phyloP scores from a whole-genome alignment of 805 yeast genomes.

The Wickerhamomyces rabaulensis region DNA sequence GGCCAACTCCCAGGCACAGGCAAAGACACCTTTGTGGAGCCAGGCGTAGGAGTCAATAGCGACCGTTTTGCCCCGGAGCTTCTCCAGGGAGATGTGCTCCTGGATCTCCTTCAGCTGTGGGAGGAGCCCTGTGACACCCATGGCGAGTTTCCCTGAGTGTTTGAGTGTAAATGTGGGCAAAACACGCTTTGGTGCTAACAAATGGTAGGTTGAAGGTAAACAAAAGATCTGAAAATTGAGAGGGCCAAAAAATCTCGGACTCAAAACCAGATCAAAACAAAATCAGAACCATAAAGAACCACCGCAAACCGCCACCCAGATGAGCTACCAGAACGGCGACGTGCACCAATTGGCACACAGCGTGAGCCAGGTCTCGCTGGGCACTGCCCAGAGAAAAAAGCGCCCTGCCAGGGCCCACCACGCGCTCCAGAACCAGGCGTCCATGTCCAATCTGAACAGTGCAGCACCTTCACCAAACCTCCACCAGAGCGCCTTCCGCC shows the following conservation, averaged over 20 bases:
- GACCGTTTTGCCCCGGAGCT: constrained; percentile 65
- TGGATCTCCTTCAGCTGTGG: constrained; percentile 77
- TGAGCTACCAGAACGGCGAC: background rate
- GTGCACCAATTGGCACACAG: background rate
- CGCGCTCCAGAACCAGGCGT: background rate
- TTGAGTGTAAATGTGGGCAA: background rate
- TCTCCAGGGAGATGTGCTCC: constrained; percentile 47
- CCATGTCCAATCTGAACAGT: background rate
- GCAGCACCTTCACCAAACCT: background rate
- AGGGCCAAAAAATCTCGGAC: background rate
- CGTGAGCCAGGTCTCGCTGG: background rate
- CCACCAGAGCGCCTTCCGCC: background rate
- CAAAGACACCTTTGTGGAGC: constrained; percentile 82
- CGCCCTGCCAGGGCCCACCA: background rate
- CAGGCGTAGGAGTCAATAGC: constrained; percentile 98
- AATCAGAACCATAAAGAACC: background rate
- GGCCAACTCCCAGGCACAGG: constrained; percentile 82
- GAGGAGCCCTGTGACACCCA: constrained; percentile 84
- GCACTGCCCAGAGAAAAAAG: background rate
- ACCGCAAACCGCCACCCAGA: background rate
- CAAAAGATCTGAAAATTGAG: background rate
- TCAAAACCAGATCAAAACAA: background rate
- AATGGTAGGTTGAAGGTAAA: background rate
- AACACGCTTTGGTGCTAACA: background rate
- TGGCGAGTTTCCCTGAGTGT: constrained; percentile 16